Conservation (phyloP, 2,329 filamentous ascomycete species). For the Beauveria pseudobassiana region DNA sequence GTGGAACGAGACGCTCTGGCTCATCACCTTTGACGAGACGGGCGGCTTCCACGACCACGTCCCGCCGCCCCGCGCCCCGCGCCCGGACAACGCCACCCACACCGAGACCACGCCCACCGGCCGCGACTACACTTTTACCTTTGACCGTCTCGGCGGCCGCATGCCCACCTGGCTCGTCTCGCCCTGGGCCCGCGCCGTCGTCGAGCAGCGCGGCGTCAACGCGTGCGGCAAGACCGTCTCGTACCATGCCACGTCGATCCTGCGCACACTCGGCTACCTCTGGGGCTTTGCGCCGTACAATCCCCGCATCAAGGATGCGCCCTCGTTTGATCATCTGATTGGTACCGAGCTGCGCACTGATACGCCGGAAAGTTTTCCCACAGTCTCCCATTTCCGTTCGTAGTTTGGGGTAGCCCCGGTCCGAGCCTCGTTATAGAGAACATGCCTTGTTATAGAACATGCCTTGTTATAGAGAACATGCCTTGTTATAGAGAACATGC, state of each 20-base stretch:
- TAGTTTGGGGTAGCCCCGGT: neutral
- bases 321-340: slow-evolving; percentile 25
- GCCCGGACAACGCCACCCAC: slow-evolving; percentile 23
- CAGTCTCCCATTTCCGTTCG: slow-evolving; percentile 6
- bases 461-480: neutral
- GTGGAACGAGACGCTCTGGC: slow-evolving; percentile 27
- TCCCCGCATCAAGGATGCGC: slow-evolving; percentile 28
- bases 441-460: neutral
- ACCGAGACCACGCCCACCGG: slow-evolving; percentile 26
- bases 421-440: neutral
- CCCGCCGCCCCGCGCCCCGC: slow-evolving; percentile 23
- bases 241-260: slow-evolving; percentile 37
- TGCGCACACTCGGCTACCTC: slow-evolving; percentile 33
- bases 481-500: neutral
- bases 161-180: slow-evolving; percentile 31
- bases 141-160: slow-evolving; percentile 29
- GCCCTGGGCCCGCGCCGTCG: slow-evolving; percentile 30
- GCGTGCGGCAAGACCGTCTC: slow-evolving; percentile 25
- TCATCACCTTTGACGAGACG: slow-evolving; percentile 28
- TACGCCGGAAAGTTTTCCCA: slow-evolving; percentile 4
- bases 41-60: slow-evolving; percentile 31
- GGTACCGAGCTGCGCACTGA: neutral
- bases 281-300: slow-evolving; percentile 33
- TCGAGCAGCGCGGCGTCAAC: slow-evolving; percentile 30
- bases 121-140: slow-evolving; percentile 25